phyloP scores from a whole-genome alignment of 2,329 filamentous ascomycete species.

The Botryotinia globosa region DNA sequence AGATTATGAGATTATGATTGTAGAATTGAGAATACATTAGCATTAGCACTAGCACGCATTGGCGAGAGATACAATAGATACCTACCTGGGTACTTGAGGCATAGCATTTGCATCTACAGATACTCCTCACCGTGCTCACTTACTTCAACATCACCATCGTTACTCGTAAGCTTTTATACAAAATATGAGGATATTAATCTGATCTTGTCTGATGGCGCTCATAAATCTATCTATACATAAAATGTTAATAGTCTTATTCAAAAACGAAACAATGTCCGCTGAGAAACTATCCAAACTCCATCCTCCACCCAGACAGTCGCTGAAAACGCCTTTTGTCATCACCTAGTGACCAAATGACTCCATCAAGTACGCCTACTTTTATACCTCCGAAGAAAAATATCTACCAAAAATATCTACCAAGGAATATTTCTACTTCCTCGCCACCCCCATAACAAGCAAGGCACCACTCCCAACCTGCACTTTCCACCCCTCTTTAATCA shows the following conservation, averaged over 20 bases:
- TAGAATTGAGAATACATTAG: neutral
- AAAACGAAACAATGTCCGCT: neutral
- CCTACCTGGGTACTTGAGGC: neutral
- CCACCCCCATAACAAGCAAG: constrained; percentile 64
- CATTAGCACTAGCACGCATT: neutral
- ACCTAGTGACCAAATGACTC: neutral
- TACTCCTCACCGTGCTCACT: neutral
- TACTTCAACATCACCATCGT: neutral
- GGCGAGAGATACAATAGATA: neutral
- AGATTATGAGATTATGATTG: constrained; percentile 1
- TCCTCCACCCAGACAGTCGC: neutral
- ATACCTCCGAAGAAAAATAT: neutral
- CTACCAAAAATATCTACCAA: neutral
- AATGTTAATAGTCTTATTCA: neutral
- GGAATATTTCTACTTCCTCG: constrained; percentile 23
- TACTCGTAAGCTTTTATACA: neutral
- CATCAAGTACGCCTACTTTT: neutral
- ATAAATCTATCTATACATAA: neutral
- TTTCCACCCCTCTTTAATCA: constrained; percentile 80
- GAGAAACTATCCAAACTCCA: neutral
- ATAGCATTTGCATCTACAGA: neutral
- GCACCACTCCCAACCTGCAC: constrained; percentile 69
- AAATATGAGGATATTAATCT: neutral
- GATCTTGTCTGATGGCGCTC: neutral
- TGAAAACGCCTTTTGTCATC: neutral